Evolutionary conservation across 257 asterid species (phyloP), one percentile per base, ranked within the genome.

Genomic region (Jacaranda copaia): DNA sequence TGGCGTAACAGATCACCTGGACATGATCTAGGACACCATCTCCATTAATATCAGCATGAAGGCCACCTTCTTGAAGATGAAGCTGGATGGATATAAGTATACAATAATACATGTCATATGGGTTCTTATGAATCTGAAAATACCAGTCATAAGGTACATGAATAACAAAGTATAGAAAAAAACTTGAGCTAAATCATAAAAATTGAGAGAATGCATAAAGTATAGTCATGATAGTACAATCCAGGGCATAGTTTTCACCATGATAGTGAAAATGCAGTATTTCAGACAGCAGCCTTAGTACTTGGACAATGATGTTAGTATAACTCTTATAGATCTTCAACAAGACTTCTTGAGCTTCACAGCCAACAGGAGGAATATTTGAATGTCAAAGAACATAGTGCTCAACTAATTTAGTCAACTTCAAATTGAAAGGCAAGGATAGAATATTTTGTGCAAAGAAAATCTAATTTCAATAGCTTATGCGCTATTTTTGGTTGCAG

Each of bases 31-130:
- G 84, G 80, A 96, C 99, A 40, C 98, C 98, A 77, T 93, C 99
- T 53, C 99, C 98, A 83, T 96, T 96, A 70, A 96, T 85, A 86
- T 96, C 98, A 77, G 97, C 98, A 90, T 96, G 98, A 80, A 96
- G 98, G 73, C 99, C 99, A 73, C 98, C 97, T 85, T 91, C 98
- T 89, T 89, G 98, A 82, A 96, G 99, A 86, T 96, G 99, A 77
- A 96, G 93, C 99, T 96, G 91, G 42, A 81, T 57, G 73, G 73
- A 80, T 69, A 73, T n/a, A 85, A 53, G 57, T 39, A 73, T 45
- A 79, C 43, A 84, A 65, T 61, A 58, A 83, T 77, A 72, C 39
- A 64, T 2, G 51, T 71, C 72, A 77, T 43, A 55, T 57, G 72
- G 68, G 53, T 62, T 61, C 49, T 45, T 55, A 19, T 43, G 18